Percentiles rank a stretch among this genome's conserved stretches.
Evolutionary conservation across 192 early-diverging fungal genomes (phyloP).

Genomic region (Rhizophagus sp.): DNA sequence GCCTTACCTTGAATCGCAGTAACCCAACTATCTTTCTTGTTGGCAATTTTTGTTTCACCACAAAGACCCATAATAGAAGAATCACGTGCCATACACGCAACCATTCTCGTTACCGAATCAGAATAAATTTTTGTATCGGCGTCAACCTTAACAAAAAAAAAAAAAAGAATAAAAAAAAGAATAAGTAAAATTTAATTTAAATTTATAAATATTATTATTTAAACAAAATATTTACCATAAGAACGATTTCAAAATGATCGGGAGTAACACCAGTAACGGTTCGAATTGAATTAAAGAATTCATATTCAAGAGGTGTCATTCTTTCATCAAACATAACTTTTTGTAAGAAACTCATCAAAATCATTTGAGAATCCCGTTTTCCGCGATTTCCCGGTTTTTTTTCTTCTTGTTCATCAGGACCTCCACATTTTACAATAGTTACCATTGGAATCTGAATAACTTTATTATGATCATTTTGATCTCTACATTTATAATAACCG

Average conservation of each 20-base stretch:
- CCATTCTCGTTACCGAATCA: slow-evolving; percentile 69
- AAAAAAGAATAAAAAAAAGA: neutral
- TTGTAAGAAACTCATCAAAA: slow-evolving; percentile 94
- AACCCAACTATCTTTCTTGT: slow-evolving; percentile 77
- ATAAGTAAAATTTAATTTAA: too few species aligned
- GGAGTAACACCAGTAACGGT: slow-evolving; percentile 68
- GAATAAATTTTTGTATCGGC: slow-evolving; percentile 84
- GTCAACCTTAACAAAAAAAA: slow-evolving; percentile 59
- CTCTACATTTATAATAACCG: slow-evolving; percentile 78
- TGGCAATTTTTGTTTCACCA: slow-evolving; percentile 82
- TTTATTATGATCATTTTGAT: slow-evolving; percentile 44
- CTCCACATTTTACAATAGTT: slow-evolving; percentile 72
- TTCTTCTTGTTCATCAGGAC: slow-evolving; percentile 58
- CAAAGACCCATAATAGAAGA: slow-evolving; percentile 73
- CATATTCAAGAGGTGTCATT: slow-evolving; percentile 82
- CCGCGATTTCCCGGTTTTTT: slow-evolving; percentile 85
- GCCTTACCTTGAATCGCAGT: slow-evolving; percentile 67
- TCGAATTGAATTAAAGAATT: slow-evolving; percentile 79
- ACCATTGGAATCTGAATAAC: slow-evolving; percentile 71
- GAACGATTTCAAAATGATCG: slow-evolving; percentile 74
- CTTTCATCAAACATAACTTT: slow-evolving; percentile 88
- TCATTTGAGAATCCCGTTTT: slow-evolving; percentile 95
- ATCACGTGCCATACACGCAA: slow-evolving; percentile 73
- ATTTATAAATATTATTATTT: neutral
- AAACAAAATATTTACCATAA: slow-evolving; percentile 53